Base-by-base conservation (phyloP, 306 rosid genomes). In the Vigna nakashimae region DNA sequence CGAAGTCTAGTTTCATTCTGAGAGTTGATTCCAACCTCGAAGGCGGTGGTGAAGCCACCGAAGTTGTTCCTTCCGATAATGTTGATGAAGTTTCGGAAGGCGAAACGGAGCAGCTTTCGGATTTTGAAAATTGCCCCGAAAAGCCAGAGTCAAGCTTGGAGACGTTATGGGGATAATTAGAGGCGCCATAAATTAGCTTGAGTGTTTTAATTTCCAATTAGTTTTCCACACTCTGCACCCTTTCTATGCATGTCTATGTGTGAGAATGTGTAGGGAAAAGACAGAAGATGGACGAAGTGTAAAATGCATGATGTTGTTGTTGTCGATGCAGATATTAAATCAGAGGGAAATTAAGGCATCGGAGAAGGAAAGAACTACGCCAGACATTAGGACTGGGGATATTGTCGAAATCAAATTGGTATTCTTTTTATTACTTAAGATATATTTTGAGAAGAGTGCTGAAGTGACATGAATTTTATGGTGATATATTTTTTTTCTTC, bases 351-450 rank as follows among this genome's bases (percentile, higher is more conserved):
- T 95, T 84, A 97, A 90, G 74, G 94, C 98, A 1, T 86, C 98
- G 0, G 89, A 89, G 76, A 85, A 85, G 66, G 87, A 82, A 86
- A 89, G 98, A 74, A 88, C 89, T 0, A 89, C 89, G 78, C 99
- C 98, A 5, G 92, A 91, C 55, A 45, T 95, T 60, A 92, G 99
- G 84, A 88, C 91, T 10, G 97, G 99, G 26, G 99, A 92, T 82
- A 64, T 95, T 79, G 92, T 95, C 74, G 87, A 92, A 84, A 90
- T 92, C 76, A 95, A 88, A 91, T 86, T 92, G 98, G 99, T 92
- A 92, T 20, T 34, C 55, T 69, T 28, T 60, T 60, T 14, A 24
- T 26, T 28, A 59, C 15, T 28, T 59, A 6, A 5, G 3, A 6
- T 1, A 2, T 59, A 15, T 14, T 30, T 60, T 14, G 9, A 26